Evolutionary conservation across 164 flowering plant species (phyloP).

Genomic region (Macadamia tetraphylla): DNA sequence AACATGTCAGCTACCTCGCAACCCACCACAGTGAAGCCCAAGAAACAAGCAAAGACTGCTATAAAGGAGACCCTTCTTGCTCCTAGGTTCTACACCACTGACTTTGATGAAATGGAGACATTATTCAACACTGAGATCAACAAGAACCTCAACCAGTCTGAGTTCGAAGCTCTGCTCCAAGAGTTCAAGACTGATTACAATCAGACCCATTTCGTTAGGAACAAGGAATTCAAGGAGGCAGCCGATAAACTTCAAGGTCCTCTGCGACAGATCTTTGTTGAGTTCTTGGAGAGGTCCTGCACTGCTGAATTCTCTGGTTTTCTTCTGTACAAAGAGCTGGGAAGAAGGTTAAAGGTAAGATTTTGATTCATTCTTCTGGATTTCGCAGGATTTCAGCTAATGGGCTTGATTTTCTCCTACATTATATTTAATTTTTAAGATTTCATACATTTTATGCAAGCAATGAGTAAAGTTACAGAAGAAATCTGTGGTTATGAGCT

Average conservation of each 20-base stretch:
- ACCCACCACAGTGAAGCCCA: conserved; percentile 22
- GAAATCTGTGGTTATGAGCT: too few species aligned
- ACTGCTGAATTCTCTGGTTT: conserved; percentile 99
- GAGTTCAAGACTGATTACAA: conserved; percentile 97
- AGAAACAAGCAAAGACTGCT: conserved; percentile 40
- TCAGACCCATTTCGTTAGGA: conserved; percentile 94
- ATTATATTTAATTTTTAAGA: too few species aligned
- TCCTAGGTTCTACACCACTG: conserved; percentile 97
- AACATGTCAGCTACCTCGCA: conserved; percentile 49
- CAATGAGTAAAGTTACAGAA: too few species aligned
- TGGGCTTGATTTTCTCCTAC: too few species aligned
- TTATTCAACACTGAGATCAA: conserved; percentile 92
- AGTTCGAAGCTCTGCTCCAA: conserved; percentile 84
- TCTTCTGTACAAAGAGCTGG: conserved; percentile 94
- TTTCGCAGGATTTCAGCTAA: too few species aligned
- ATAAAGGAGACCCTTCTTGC: conserved; percentile 81
- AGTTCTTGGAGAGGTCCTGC: conserved; percentile 96
- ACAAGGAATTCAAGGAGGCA: conserved; percentile 95
- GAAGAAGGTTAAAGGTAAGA: conserved; percentile 90
- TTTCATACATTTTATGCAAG: too few species aligned
- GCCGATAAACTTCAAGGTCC: conserved; percentile 90
- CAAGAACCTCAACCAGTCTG: conserved; percentile 72
- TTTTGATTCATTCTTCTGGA: neutral
- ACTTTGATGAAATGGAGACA: conserved; percentile 94
- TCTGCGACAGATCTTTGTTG: conserved; percentile 83